These are phyloP conservation scores for Umbilicus rupestris DNA, from an alignment of 164 flowering plant species.

Conservation along the genomic window DNA sequence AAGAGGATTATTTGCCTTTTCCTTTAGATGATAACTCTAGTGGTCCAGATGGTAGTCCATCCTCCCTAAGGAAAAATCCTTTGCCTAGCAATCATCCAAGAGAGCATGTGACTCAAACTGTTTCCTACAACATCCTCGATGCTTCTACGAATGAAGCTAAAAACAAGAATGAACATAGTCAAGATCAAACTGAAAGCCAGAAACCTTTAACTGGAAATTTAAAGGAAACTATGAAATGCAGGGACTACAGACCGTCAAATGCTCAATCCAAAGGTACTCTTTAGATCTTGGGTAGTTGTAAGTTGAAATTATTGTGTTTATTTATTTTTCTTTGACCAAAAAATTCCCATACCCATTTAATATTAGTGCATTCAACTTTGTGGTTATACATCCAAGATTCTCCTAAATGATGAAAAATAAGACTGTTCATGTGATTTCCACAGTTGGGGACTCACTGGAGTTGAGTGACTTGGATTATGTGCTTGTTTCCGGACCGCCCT, in stretches of 20 bases:
- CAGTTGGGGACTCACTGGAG: slow-evolving; percentile 71
- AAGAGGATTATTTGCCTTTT: slow-evolving; percentile 78
- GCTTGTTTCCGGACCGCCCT: slow-evolving; percentile 66
- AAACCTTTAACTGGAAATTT: slow-evolving; percentile 27
- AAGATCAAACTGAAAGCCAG: slow-evolving; percentile 22
- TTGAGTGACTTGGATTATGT: slow-evolving; percentile 88
- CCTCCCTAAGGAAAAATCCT: slow-evolving; percentile 28
- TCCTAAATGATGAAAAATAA: too few species aligned
- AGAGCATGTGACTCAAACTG: slow-evolving; percentile 20
- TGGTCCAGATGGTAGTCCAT: slow-evolving; percentile 56
- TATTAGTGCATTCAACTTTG: background rate
- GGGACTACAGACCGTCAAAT: slow-evolving; percentile 29
- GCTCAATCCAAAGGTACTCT: slow-evolving; percentile 44
- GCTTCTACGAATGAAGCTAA: slow-evolving; percentile 16
- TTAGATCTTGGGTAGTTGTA: background rate
- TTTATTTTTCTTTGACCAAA: background rate
- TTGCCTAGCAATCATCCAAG: slow-evolving; percentile 30
- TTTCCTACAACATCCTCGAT: slow-evolving; percentile 25
- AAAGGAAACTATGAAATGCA: slow-evolving; percentile 21
- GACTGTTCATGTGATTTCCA: slow-evolving; percentile 8
- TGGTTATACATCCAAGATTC: background rate
- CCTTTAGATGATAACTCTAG: slow-evolving; percentile 64
- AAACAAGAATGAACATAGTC: slow-evolving; percentile 16
- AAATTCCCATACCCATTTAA: background rate
- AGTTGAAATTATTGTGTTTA: background rate